Base-by-base conservation (phyloP, 2,329 filamentous ascomycete genomes). In the Neospermospora avenae region DNA sequence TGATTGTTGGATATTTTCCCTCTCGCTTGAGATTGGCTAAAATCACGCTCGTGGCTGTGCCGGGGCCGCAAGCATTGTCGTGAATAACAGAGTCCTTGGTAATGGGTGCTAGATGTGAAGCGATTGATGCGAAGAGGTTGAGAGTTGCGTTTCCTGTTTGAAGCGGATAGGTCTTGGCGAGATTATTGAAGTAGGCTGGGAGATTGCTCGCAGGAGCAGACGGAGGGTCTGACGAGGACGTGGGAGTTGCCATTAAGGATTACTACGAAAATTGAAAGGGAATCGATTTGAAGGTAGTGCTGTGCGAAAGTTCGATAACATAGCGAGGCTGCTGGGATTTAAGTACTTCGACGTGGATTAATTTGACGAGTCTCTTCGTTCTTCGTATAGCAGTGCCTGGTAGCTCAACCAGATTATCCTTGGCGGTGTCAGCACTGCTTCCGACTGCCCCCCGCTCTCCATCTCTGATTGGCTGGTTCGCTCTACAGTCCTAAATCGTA, bases 21-120 rank as follows among this genome's bases (percentile, higher is more conserved):
- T 69, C 66, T 48, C 65, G 66, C 58, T 64, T 67, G 49, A 68
- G 55, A 13, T 71, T 65, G 25, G 63, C 34, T 42, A 68, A 58
- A 51, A 70, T 66, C 42, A 72, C 61, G 22, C 69, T 68, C 18
- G 68, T 69, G 48, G 70, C 70, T 25, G 67, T 69, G 14, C 67
- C 70, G 6, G 70, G 71, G 4, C 71, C 70, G 11, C 70, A 66
- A n/a, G 71, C 71, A n/a, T 67, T 71, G 62, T 72, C 71, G 51
- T 73, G 70, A 45, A 73, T 66, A 44, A 73, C 62, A 10, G 71
- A 73, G 22, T 67, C 25, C 14, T 63, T 48, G 16, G 71, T 71
- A 4, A 62, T 70, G 61, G 72, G 70, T 44, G 71, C 67, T 65
- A 70, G 34, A 8, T 68, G 60, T 25, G 46, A 55, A 56, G 70